phyloP scores from a whole-genome alignment of 352 stramenopile genomes.

The Thraustochytrium striatum region DNA sequence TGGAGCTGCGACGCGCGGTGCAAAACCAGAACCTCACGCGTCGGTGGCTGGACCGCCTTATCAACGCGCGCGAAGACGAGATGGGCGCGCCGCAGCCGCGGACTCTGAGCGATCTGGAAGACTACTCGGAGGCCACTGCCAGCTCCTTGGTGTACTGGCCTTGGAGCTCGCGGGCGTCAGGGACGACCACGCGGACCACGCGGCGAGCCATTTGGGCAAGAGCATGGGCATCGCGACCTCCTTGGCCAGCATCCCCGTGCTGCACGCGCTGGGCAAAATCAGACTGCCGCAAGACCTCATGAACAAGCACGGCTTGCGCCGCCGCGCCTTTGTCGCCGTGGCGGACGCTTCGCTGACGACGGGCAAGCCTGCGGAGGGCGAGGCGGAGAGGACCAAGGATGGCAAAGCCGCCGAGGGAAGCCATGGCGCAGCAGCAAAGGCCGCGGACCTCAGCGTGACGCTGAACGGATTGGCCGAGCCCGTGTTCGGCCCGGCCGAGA shows the following conservation, averaged over 20 bases:
- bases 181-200: slow-evolving; percentile 68
- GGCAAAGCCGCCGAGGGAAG: neutral
- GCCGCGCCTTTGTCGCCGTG: slow-evolving; percentile 53
- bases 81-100: slow-evolving; percentile 70
- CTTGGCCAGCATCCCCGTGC: slow-evolving; percentile 68
- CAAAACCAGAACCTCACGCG: slow-evolving; percentile 70
- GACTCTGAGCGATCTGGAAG: slow-evolving; percentile 69
- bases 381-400: neutral
- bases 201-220: slow-evolving; percentile 73
- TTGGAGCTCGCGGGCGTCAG: slow-evolving; percentile 74
- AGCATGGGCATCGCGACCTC: slow-evolving; percentile 75
- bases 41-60: slow-evolving; percentile 80
- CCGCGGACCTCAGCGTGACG: neutral
- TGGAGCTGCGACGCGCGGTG: slow-evolving; percentile 66
- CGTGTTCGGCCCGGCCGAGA: neutral
- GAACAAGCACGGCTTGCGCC: slow-evolving; percentile 67
- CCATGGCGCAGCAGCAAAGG: neutral
- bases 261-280: slow-evolving; percentile 65
- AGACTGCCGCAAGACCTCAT: slow-evolving; percentile 76
- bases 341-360: slow-evolving; percentile 64
- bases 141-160: slow-evolving; percentile 79
- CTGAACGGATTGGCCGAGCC: too few species aligned
- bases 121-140: slow-evolving; percentile 77
- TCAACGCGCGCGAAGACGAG: slow-evolving; percentile 78
- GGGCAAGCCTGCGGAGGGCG: neutral